Conservation (phyloP, 306 rosid genomes). For the Fragaria ananassa region DNA sequence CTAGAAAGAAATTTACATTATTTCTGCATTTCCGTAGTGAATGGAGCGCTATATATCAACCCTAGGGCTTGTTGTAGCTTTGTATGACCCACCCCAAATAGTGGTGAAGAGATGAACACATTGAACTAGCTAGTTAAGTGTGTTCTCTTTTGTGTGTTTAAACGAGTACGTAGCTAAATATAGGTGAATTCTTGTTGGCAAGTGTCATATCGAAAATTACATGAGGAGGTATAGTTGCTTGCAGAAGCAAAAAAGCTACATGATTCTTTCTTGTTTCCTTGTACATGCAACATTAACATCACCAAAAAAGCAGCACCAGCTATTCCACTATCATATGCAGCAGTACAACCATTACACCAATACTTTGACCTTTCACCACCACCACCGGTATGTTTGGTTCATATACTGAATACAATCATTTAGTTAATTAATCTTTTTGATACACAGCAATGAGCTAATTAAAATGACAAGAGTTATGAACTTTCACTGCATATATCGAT, state of each 20-base stretch:
- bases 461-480: background rate
- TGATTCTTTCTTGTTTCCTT: background rate
- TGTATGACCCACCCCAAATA: too few species aligned
- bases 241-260: background rate
- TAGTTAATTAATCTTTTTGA: background rate
- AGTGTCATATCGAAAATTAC: background rate
- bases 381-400: background rate
- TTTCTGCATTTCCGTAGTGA: too few species aligned
- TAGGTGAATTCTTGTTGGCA: background rate
- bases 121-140: too few species aligned
- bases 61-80: too few species aligned
- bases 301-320: slow-evolving; percentile 1
- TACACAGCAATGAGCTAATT: background rate
- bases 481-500: background rate
- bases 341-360: background rate
- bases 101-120: too few species aligned
- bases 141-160: background rate
- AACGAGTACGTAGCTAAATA: background rate
- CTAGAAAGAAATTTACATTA: too few species aligned
- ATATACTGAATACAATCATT: background rate
- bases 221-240: background rate
- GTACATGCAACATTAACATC: slow-evolving; percentile 5
- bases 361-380: slow-evolving; percentile 2
- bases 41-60: too few species aligned
- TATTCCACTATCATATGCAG: background rate